Conservation (phyloP, 495 filamentous ascomycete species). For the Podospora comata region DNA sequence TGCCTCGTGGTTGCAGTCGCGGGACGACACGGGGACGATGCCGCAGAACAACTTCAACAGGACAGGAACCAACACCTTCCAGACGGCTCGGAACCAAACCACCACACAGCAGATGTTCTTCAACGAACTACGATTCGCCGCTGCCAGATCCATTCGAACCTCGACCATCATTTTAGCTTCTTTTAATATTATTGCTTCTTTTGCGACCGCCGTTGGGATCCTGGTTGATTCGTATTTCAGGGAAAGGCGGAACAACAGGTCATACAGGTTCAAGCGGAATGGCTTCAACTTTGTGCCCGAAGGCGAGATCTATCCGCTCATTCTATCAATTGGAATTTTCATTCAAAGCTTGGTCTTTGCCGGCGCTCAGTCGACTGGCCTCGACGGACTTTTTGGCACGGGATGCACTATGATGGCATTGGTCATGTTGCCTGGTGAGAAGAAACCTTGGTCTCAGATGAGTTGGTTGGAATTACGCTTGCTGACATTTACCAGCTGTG, state of each 20-base stretch:
- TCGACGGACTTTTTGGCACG: slow-evolving; percentile 37
- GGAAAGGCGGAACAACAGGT: slow-evolving; percentile 35
- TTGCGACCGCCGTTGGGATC: slow-evolving; percentile 45
- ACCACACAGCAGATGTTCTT: slow-evolving; percentile 33
- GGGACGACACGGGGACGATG: slow-evolving; percentile 35
- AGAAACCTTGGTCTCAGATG: not conserved
- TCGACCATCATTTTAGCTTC: slow-evolving; percentile 48
- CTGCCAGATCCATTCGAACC: slow-evolving; percentile 46
- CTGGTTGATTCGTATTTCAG: slow-evolving; percentile 41
- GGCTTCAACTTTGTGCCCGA: slow-evolving; percentile 41
- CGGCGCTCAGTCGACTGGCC: slow-evolving; percentile 43
- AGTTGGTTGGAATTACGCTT: slow-evolving; percentile 19
- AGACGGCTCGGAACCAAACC: slow-evolving; percentile 36
- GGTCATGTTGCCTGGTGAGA: slow-evolving; percentile 49
- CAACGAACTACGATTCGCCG: slow-evolving; percentile 43
- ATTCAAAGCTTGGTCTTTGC: slow-evolving; percentile 47
- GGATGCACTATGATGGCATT: slow-evolving; percentile 43
- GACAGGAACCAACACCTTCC: slow-evolving; percentile 31
- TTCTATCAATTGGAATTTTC: slow-evolving; percentile 45
- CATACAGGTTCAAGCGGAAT: slow-evolving; percentile 33
- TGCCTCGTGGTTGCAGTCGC: slow-evolving; percentile 40
- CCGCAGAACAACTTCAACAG: slow-evolving; percentile 18
- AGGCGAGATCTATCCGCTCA: slow-evolving; percentile 43
- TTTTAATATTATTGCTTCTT: slow-evolving; percentile 48
- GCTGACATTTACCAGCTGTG: slow-evolving; percentile 32